phyloP scores from a whole-genome alignment of 2,329 filamentous ascomycete species.

The Hansfordia pulvinata region DNA sequence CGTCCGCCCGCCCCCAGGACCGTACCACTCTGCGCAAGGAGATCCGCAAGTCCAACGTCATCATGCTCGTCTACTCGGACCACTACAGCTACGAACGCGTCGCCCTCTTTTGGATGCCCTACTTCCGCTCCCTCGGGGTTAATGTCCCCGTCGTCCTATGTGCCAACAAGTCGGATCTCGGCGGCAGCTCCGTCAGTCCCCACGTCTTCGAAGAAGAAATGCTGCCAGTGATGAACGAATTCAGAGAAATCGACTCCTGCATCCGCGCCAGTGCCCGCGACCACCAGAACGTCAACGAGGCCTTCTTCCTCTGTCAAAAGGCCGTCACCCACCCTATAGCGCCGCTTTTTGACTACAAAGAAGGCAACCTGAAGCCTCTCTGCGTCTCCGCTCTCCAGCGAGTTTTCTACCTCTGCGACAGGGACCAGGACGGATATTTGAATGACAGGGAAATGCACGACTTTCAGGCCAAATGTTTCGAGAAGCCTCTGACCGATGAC shows the following conservation, averaged over 20 bases:
- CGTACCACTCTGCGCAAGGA: conserved; percentile 82
- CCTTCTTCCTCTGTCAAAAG: conserved; percentile 96
- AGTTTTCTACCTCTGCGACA: conserved; percentile 93
- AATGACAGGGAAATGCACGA: conserved; percentile 83
- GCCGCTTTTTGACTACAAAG: conserved; percentile 92
- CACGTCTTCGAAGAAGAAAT: conserved; percentile 94
- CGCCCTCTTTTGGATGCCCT: conserved; percentile 95
- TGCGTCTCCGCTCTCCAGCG: conserved; percentile 76
- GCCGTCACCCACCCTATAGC: conserved; percentile 95
- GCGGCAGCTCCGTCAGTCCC: conserved; percentile 58
- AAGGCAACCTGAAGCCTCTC: conserved; percentile 73
- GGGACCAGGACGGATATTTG: conserved; percentile 86
- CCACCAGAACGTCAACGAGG: conserved; percentile 87
- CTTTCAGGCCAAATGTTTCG: conserved; percentile 87
- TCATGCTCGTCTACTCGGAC: conserved; percentile 91
- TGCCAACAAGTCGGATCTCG: conserved; percentile 92
- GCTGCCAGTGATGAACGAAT: conserved; percentile 95
- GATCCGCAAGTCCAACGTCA: conserved; percentile 93
- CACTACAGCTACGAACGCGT: conserved; percentile 98
- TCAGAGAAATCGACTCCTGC: conserved; percentile 96
- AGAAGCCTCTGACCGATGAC: conserved; percentile 66
- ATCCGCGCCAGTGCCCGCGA: conserved; percentile 88
- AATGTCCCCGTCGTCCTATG: conserved; percentile 96
- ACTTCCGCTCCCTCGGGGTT: conserved; percentile 94
- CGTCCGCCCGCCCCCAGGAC: conserved; percentile 87